phyloP scores from a whole-genome alignment of 139 green algal genomes.

The Edaphochlamys debaryana region DNA sequence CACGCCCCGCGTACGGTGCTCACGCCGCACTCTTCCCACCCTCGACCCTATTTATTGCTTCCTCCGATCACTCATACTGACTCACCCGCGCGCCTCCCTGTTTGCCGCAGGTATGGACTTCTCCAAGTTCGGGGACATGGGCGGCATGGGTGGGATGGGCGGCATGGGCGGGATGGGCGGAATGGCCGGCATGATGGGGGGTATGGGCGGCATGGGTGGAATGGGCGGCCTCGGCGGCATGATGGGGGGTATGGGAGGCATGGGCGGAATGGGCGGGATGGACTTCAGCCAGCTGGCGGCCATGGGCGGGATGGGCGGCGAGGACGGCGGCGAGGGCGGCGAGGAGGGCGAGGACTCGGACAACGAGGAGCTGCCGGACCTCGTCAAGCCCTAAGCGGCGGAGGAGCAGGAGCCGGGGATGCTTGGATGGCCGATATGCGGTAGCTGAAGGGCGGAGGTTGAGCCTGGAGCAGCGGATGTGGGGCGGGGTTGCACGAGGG shows the following conservation, averaged over 20 bases:
- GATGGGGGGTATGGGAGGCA: conserved; percentile 34
- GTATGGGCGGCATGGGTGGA: conserved; percentile 47
- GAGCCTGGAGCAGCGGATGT: not conserved
- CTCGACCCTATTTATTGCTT: no score
- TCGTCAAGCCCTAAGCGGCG: conserved; percentile 33
- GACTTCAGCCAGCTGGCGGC: conserved; percentile 12
- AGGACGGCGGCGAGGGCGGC: not conserved
- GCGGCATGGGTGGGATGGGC: conserved; percentile 47
- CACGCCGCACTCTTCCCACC: no score
- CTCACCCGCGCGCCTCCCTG: no score
- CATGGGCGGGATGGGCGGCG: not conserved
- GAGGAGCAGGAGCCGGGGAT: not conserved
- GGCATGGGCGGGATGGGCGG: conserved; percentile 40
- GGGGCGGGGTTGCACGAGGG: no score
- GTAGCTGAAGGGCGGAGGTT: no score
- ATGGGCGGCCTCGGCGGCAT: conserved; percentile 43
- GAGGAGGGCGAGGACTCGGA: conserved; percentile 52
- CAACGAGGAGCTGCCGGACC: conserved; percentile 56
- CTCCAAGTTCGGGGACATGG: conserved; percentile 47
- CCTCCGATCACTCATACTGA: no score
- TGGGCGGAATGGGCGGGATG: conserved; percentile 33
- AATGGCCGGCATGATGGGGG: conserved; percentile 42
- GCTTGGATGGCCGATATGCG: no score
- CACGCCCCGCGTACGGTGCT: no score
- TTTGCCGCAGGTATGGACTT: conserved; percentile 47